Evolutionary conservation across 176 grass and related monocot species (phyloP).

Genomic region (Rhynchospora pubera): DNA sequence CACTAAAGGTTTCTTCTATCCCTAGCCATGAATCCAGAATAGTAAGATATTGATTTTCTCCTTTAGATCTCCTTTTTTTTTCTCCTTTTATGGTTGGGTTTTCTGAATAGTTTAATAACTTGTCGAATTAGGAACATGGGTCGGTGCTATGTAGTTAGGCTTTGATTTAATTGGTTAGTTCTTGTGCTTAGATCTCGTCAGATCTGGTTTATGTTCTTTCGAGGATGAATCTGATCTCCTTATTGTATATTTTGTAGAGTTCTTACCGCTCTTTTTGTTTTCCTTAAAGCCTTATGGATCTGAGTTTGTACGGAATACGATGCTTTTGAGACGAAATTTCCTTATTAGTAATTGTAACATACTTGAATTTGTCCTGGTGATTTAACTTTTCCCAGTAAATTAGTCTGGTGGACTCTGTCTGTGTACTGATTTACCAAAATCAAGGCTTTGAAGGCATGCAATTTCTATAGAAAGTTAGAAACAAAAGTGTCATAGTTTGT

Average conservation of each 20-base stretch:
- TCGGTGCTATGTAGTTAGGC: background rate
- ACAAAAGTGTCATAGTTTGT: background rate
- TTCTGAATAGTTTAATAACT: background rate
- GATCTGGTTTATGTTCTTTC: conserved; percentile 22
- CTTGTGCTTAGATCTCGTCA: background rate
- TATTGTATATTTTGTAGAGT: background rate
- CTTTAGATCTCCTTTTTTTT: conserved; percentile 10
- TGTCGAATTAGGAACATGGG: background rate
- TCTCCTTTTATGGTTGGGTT: background rate
- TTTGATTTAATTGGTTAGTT: background rate
- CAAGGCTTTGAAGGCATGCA: background rate
- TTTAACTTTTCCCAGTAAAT: background rate
- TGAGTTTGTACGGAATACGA: background rate
- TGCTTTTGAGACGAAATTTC: background rate
- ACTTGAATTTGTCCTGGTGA: background rate
- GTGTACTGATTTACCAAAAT: background rate
- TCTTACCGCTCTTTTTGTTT: background rate
- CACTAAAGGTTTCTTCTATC: background rate
- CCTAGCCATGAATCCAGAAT: conserved; percentile 58
- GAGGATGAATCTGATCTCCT: background rate
- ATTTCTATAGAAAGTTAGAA: background rate
- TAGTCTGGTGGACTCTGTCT: background rate
- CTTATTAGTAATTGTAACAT: background rate
- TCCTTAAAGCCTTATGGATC: background rate
- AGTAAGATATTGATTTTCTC: conserved; percentile 31